Evolutionary conservation across 129 eudicot species (phyloP), one percentile per base, ranked within the genome.

Genomic region (Silybum marianum): DNA sequence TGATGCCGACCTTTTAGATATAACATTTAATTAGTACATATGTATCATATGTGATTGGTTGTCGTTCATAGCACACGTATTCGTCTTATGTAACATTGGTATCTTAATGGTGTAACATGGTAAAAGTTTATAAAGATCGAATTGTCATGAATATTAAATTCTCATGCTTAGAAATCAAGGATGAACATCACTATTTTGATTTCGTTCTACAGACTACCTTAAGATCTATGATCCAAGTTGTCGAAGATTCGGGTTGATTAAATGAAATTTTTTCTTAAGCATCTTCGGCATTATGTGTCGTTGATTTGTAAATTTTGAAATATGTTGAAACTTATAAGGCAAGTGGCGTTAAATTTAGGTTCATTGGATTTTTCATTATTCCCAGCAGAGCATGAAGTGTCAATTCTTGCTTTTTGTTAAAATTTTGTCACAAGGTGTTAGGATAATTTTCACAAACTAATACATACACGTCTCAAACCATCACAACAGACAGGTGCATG

Each of bases 21-120:
- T 58, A 14, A 77, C 72, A 51, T 36, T 77, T 66, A 63, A 36
- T 77, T 63, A 77, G 18, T 77, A 67, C 63, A 22, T n/a, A 28
- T 63, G 72, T 21, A 38, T 63, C 72, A 65, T 36, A 63, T 23
- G 21, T 23, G 73, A 63, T 77, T 13, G 23, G 80, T 62, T 63
- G 38, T 23, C 34, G 36, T 77, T 62, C 13, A 63, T 60, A 18
- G 46, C 71, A 60, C 54, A 60, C 22, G 19, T 26, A 28, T 74
- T 16, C 18, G 40, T 69, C 36, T 36, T 69, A 51, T 51, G 28
- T 46, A 18, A 26, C 68, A 25, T 74, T 48, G 69, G 19, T 48
- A 25, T 1, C 66, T 74, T 13, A 25, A 25, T 18, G 67, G 39
- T 24, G 62, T 28, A 9, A 26, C 9, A 9, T 8, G 26, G 39